These are phyloP conservation scores for Yarrowia deformans DNA, from an alignment of 805 yeast species.

Conservation along the genomic window DNA sequence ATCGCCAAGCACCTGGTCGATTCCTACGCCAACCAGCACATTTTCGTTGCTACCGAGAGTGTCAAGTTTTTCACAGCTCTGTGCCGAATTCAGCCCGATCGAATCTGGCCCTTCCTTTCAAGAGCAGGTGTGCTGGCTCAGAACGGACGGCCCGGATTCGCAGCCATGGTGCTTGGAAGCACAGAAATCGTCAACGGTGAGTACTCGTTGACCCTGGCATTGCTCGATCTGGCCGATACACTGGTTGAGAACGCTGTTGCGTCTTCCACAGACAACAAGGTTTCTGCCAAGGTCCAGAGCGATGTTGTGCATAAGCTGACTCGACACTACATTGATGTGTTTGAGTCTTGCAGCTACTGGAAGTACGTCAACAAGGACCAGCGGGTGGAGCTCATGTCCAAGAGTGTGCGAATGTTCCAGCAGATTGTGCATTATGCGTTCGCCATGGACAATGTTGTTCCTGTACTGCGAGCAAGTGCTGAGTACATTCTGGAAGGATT, in stretches of 20 bases:
- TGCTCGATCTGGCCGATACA: constrained; percentile 62
- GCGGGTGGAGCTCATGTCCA: constrained; percentile 65
- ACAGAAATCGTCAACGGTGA: constrained; percentile 74
- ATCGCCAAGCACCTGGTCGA: constrained; percentile 72
- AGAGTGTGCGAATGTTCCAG: constrained; percentile 62
- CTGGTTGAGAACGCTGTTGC: constrained; percentile 58
- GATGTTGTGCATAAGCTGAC: constrained; percentile 63
- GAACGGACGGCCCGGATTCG: constrained; percentile 69
- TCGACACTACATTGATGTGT: constrained; percentile 66
- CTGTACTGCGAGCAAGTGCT: constrained; percentile 61
- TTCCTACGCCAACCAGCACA: constrained; percentile 63
- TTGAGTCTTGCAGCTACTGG: constrained; percentile 78
- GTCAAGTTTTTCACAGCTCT: constrained; percentile 60
- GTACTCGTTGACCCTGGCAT: constrained; percentile 66
- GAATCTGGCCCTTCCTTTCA: constrained; percentile 81
- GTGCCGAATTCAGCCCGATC: constrained; percentile 60
- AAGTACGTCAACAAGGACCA: constrained; percentile 64
- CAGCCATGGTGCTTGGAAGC: constrained; percentile 68
- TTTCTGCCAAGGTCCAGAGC: constrained; percentile 56
- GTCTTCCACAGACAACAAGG: constrained; percentile 50
- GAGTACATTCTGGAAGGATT: constrained; percentile 62
- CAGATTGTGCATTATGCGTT: constrained; percentile 62
- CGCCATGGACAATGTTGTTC: constrained; percentile 63
- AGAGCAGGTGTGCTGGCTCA: constrained; percentile 70
- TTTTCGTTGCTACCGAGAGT: constrained; percentile 56